Conservation (phyloP, 2,329 filamentous ascomycete genomes). For the Fusarium nematophilum region DNA sequence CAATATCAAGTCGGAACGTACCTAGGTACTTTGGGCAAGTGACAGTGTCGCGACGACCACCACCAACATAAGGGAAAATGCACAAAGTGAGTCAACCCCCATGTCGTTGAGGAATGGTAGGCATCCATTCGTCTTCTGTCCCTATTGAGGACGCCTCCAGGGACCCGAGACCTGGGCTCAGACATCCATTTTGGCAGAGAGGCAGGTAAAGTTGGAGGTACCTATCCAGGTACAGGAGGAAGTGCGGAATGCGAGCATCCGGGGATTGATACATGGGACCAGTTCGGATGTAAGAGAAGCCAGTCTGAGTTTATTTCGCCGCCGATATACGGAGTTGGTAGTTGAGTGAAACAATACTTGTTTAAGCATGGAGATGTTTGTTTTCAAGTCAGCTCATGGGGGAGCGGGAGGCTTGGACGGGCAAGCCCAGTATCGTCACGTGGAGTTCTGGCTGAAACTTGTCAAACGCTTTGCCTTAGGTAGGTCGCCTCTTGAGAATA, state of each 20-base stretch:
- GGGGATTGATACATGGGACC: not conserved
- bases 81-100: not conserved
- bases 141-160: constrained; percentile 7
- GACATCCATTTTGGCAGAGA: constrained; percentile 6
- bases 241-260: constrained; percentile 19
- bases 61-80: constrained; percentile 1
- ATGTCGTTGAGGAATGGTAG: not conserved
- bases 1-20: not conserved
- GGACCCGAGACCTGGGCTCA: constrained; percentile 10
- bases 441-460: no score
- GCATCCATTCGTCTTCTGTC: not conserved
- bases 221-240: not conserved
- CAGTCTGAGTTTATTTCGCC: no score
- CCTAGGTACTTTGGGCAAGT: not conserved
- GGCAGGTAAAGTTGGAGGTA: constrained; percentile 1
- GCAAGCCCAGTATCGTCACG: no score
- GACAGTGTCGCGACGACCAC: not conserved
- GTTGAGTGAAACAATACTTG: no score
- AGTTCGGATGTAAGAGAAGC: no score
- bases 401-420: no score
- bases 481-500: no score
- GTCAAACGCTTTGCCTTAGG: no score
- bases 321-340: no score
- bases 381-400: no score
- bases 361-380: no score